These are phyloP conservation scores for Ophiosphaerella herpotricha DNA, from an alignment of 2,329 filamentous ascomycete genomes.

Conservation along the genomic window DNA sequence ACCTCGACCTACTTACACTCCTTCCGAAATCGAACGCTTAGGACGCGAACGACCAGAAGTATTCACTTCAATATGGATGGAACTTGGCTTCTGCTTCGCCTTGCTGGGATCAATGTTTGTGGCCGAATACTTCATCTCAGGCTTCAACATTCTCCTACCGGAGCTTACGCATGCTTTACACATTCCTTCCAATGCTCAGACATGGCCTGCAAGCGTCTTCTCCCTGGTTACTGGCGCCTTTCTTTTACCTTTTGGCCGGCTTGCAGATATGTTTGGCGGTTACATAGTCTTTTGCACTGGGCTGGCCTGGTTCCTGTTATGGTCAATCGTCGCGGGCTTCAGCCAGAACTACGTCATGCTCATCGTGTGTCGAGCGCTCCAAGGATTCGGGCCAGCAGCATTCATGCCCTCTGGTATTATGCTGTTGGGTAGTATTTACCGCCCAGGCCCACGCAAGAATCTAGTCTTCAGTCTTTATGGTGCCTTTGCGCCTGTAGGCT, in stretches of 20 bases:
- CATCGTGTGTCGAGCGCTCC: constrained; percentile 73
- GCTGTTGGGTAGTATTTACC: constrained; percentile 66
- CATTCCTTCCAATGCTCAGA: constrained; percentile 67
- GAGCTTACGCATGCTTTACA: constrained; percentile 64
- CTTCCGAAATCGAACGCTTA: constrained; percentile 59
- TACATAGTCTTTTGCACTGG: constrained; percentile 68
- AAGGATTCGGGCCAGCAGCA: constrained; percentile 74
- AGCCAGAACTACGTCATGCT: constrained; percentile 70
- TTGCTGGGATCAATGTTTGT: constrained; percentile 67
- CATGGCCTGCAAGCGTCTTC: constrained; percentile 49
- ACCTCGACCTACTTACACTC: constrained; percentile 23
- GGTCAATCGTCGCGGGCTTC: constrained; percentile 73
- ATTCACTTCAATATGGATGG: constrained; percentile 60
- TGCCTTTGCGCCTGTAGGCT: constrained; percentile 56
- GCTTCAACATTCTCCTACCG: constrained; percentile 72
- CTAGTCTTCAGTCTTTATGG: constrained; percentile 66
- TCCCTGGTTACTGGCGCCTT: constrained; percentile 44
- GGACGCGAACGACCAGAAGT: constrained; percentile 64
- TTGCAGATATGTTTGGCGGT: constrained; percentile 66
- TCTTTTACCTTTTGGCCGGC: constrained; percentile 56
- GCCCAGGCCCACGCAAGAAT: constrained; percentile 72
- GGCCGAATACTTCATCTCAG: constrained; percentile 75
- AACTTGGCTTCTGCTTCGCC: constrained; percentile 66
- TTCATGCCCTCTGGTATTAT: constrained; percentile 72
- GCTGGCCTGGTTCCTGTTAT: constrained; percentile 66